Evolutionary conservation across 2,329 filamentous ascomycete species (phyloP).

Genomic region (Talaromyces islandicus): DNA sequence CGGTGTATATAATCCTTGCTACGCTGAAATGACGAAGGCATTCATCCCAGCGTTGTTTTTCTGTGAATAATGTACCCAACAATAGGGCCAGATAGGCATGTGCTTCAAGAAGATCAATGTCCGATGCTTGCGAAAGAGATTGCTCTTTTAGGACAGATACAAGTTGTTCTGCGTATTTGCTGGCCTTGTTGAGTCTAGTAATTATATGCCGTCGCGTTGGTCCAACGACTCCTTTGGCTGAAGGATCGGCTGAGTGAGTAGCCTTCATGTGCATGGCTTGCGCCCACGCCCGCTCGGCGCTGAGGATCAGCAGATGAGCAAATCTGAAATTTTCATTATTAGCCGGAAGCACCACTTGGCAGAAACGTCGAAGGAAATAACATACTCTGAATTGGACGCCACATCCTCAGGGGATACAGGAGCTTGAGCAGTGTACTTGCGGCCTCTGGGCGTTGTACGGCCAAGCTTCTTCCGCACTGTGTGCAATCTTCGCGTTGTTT

Average conservation of each 20-base stretch:
- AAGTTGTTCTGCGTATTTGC: slow-evolving; percentile 62
- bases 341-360: background rate
- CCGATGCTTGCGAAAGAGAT: slow-evolving; percentile 57
- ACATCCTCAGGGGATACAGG: slow-evolving; percentile 70
- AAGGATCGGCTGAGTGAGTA: slow-evolving; percentile 67
- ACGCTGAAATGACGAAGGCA: slow-evolving; percentile 72
- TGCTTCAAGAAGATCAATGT: slow-evolving; percentile 74
- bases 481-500: slow-evolving; percentile 73
- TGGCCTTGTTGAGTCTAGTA: slow-evolving; percentile 77
- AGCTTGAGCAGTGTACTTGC: slow-evolving; percentile 71
- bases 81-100: slow-evolving; percentile 76
- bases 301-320: slow-evolving; percentile 72
- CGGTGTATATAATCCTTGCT: slow-evolving; percentile 75
- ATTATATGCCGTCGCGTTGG: slow-evolving; percentile 81
- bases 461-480: slow-evolving; percentile 80
- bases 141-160: slow-evolving; percentile 60
- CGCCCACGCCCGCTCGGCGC: slow-evolving; percentile 87
- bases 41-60: slow-evolving; percentile 77
- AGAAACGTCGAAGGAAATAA: slow-evolving; percentile 6
- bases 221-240: slow-evolving; percentile 66
- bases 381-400: slow-evolving; percentile 68
- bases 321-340: slow-evolving; percentile 49
- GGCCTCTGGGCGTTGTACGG: slow-evolving; percentile 74
- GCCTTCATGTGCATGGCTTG: slow-evolving; percentile 94
- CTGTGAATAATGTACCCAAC: slow-evolving; percentile 71